Evolutionary conservation across 1,284 basidiomycete species (phyloP).

Genomic region (Boletus sp.): DNA sequence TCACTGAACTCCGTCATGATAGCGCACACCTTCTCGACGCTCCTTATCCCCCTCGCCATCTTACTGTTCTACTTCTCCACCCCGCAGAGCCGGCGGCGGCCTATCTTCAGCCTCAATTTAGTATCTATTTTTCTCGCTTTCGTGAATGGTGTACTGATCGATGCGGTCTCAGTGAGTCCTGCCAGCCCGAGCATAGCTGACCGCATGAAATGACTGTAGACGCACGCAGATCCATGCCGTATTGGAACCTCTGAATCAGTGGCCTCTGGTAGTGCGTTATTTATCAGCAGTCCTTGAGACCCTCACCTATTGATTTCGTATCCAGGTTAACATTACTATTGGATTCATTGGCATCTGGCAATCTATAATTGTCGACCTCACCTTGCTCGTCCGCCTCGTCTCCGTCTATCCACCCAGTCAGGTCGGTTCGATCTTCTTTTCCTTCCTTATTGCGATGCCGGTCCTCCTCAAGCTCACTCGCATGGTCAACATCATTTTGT

Average conservation of each 20-base stretch:
- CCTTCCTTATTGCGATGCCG: constrained; percentile 8
- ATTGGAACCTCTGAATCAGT: constrained; percentile 13
- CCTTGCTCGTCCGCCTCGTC: constrained; percentile 24
- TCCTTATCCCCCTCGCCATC: constrained; percentile 25
- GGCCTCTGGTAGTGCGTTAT: constrained; percentile 1
- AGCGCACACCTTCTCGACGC: constrained; percentile 18
- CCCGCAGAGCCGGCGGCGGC: constrained; percentile 12
- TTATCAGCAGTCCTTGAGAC: neutral
- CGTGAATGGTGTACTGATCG: constrained; percentile 13
- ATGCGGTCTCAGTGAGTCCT: constrained; percentile 14
- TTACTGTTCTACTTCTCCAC: constrained; percentile 29
- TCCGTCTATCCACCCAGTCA: constrained; percentile 20
- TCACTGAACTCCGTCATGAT: constrained; percentile 16
- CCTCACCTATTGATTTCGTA: neutral
- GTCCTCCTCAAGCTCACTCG: constrained; percentile 20
- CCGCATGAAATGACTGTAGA: neutral
- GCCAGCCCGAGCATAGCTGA: neutral
- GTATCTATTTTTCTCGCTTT: constrained; percentile 18
- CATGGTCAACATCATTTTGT: constrained; percentile 16
- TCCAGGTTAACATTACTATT: constrained; percentile 11
- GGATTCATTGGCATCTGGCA: constrained; percentile 25
- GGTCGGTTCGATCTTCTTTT: constrained; percentile 5
- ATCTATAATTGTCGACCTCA: constrained; percentile 28
- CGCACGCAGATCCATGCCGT: constrained; percentile 15
- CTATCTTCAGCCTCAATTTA: constrained; percentile 27